Base-by-base conservation (phyloP, 202 grass and related monocot genomes). In the Hordeum pubiflorum region DNA sequence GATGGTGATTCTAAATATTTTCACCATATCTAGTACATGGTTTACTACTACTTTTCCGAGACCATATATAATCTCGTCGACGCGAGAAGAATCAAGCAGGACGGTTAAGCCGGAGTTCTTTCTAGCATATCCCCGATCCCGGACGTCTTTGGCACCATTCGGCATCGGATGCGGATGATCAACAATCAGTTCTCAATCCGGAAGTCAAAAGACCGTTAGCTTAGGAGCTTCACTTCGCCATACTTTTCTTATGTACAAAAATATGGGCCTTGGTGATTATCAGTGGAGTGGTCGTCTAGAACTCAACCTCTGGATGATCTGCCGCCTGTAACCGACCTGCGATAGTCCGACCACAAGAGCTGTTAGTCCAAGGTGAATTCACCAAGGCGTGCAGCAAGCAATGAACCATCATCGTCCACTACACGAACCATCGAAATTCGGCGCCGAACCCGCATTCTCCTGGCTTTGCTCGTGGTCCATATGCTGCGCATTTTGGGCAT, bases 1-100 rank as follows among this genome's bases (percentile, higher is more conserved):
- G 27, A 88, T 89, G 91, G 86, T 77, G 81, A 67, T 85, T 87
- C 79, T 78, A 91, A 71, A 94, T 91, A 94, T 91, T 89, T 87
- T 81, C 89, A 84, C 86, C 91, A 94, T 88, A 80, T 94, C 87
- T 85, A 83, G 61, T 77, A 85, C 74, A 80, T 77, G 81, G 60
- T 74, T 83, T 91, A 93, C 60, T 69, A 81, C 15, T 29, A 3
- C 27, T 29, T 78, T 79, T 14, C 52, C 0, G 55, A 64, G 79
- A 88, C 29, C 59, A 50, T 71, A 84, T 71, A 84, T 67, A 14
- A 64, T 87, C 76, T 37, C 66, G 66, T 41, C 78, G 26, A 80
- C 86, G 82, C 66, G 74, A n/a, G 86, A 89, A 91, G 83, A 91
- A 91, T 86, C 59, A 74, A 75, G 86, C 43, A 22, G 48, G 48